A percentile compares a stretch with the other conserved stretches of the same genome.
Conservation (phyloP, 768 basidiomycete genomes). For the Postia placenta region DNA sequence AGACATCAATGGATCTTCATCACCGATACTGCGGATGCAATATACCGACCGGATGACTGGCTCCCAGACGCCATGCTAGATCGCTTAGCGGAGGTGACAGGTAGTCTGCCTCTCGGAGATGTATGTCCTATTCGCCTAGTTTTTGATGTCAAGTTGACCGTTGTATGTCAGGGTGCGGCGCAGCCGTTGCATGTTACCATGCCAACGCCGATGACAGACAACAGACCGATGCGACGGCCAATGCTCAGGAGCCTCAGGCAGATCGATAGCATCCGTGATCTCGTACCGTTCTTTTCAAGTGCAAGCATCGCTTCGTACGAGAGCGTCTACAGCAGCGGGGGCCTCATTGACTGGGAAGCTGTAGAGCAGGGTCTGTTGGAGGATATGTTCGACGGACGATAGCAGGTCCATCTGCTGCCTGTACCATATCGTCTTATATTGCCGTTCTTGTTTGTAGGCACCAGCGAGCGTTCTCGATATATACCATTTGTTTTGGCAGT, state of each 20-base stretch:
- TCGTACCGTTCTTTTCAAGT: conserved; percentile 86
- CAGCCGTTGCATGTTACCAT: conserved; percentile 14
- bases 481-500: too few species aligned
- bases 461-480: too few species aligned
- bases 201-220: conserved; percentile 14
- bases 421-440: not conserved
- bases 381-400: conserved; percentile 89
- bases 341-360: conserved; percentile 83
- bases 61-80: conserved; percentile 87
- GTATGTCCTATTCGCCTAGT: conserved; percentile 14
- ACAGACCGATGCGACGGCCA: conserved; percentile 59
- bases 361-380: conserved; percentile 76
- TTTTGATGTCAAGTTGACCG: conserved; percentile 23
- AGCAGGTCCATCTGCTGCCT: conserved; percentile 4
- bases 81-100: conserved; percentile 76
- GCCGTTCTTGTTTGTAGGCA: too few species aligned
- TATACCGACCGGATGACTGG: conserved; percentile 82
- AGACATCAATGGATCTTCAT: conserved; percentile 99
- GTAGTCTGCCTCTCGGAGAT: conserved; percentile 52
- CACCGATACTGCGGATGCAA: conserved; percentile 94
- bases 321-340: conserved; percentile 77
- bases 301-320: conserved; percentile 89
- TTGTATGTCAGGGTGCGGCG: conserved; percentile 12
- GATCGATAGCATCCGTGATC: conserved; percentile 78
- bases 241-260: conserved; percentile 62